Evolutionary conservation across 257 asterid species (phyloP).

Genomic region (Jaltomata sinuosa): DNA sequence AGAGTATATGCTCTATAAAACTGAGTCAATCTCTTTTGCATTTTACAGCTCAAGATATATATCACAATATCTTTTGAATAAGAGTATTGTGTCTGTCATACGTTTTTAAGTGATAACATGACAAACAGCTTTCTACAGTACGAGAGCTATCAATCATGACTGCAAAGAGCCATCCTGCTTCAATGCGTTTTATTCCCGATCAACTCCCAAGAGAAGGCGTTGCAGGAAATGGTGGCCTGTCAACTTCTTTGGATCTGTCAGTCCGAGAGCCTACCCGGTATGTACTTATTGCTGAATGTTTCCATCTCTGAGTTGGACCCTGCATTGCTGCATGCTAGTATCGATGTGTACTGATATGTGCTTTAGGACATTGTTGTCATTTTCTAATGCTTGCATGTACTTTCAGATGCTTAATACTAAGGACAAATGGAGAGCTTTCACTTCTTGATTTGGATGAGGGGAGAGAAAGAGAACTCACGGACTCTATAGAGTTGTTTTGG

Average conservation of each 20-base stretch:
- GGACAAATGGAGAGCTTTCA: conserved; percentile 95
- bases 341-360: not conserved
- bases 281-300: conserved; percentile 15
- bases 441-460: conserved; percentile 98
- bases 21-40: not conserved
- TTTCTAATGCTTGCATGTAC: not conserved
- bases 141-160: conserved; percentile 99
- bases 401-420: conserved; percentile 77
- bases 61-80: conserved; percentile 18
- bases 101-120: conserved; percentile 95
- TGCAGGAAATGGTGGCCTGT: conserved; percentile 28
- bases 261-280: conserved; percentile 80
- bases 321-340: conserved; percentile 7
- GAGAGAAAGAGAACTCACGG: conserved; percentile 91
- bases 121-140: conserved; percentile 99
- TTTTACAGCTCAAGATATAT: not conserved
- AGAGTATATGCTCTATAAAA: not conserved
- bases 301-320: not conserved
- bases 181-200: conserved; percentile 92
- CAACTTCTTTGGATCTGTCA: conserved; percentile 45
- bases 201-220: conserved; percentile 53
- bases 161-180: conserved; percentile 96
- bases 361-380: not conserved
- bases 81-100: conserved; percentile 28
- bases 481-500: conserved; percentile 97